phyloP scores from a whole-genome alignment of 768 basidiomycete genomes.

The Coprinopsis strossmayeri region DNA sequence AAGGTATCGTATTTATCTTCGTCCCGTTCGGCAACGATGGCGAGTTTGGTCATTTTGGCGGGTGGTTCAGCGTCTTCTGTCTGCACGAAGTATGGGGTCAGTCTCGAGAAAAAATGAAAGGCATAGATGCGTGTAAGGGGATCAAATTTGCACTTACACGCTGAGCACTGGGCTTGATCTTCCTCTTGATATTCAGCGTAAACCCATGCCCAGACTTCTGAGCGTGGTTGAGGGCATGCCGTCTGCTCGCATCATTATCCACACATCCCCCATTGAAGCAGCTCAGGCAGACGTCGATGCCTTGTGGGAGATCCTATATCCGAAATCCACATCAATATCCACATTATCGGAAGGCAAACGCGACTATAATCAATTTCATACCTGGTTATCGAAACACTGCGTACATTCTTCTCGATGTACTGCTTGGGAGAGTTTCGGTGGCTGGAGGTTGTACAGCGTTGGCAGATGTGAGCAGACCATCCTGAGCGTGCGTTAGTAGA shows the following conservation, averaged over 20 bases:
- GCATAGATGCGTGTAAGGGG: neutral
- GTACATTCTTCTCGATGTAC: constrained; percentile 94
- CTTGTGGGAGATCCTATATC: constrained; percentile 71
- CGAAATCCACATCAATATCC: too few species aligned
- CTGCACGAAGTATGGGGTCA: constrained; percentile 32
- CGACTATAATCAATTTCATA: too few species aligned
- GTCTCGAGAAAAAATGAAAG: neutral
- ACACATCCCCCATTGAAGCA: constrained; percentile 96
- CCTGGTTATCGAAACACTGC: constrained; percentile 95
- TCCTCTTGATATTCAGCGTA: constrained; percentile 76
- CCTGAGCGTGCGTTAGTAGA: too few species aligned
- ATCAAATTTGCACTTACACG: constrained; percentile 46
- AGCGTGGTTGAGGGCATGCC: constrained; percentile 72
- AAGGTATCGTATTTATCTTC: constrained; percentile 79
- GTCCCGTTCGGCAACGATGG: constrained; percentile 80
- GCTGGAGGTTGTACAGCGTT: constrained; percentile 40
- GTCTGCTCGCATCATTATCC: constrained; percentile 41
- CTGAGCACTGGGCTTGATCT: constrained; percentile 51
- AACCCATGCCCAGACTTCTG: constrained; percentile 68
- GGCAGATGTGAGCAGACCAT: constrained; percentile 51
- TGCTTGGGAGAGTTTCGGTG: constrained; percentile 59
- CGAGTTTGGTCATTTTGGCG: constrained; percentile 82
- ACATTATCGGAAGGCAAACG: too few species aligned
- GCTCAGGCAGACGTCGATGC: constrained; percentile 82
- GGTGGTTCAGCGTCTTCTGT: constrained; percentile 77